Evolutionary conservation across 2,329 filamentous ascomycete species (phyloP).

Genomic region (Emergomyces orientalis): DNA sequence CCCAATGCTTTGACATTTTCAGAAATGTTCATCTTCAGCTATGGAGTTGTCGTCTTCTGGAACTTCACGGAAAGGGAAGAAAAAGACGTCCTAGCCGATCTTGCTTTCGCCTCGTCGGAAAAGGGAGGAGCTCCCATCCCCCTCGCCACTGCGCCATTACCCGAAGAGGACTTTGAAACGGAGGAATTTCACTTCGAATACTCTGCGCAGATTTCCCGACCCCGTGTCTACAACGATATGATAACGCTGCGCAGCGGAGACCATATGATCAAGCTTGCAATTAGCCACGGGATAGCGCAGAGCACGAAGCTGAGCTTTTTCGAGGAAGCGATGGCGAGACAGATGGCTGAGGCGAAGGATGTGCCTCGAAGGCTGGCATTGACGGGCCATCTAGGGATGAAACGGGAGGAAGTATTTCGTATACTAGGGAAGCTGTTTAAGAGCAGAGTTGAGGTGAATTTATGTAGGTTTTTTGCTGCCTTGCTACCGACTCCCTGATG

Average conservation of each 20-base stretch:
- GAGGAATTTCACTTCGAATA: conserved; percentile 99
- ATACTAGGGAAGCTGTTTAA: conserved; percentile 87
- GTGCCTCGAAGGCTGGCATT: conserved; percentile 82
- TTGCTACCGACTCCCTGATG: background rate
- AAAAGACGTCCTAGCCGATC: conserved; percentile 88
- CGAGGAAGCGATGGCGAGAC: conserved; percentile 89
- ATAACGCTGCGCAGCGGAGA: conserved; percentile 89
- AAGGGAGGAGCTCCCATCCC: conserved; percentile 38
- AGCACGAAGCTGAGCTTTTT: conserved; percentile 95
- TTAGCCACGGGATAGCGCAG: conserved; percentile 94
- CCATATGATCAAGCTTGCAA: conserved; percentile 98
- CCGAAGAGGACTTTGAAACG: conserved; percentile 88
- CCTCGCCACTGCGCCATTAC: conserved; percentile 67
- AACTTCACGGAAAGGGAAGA: conserved; percentile 96
- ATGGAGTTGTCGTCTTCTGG: conserved; percentile 97
- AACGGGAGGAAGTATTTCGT: conserved; percentile 79
- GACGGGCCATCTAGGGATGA: conserved; percentile 86
- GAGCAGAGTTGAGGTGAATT: conserved; percentile 89
- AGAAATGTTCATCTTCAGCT: conserved; percentile 95
- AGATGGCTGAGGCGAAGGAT: conserved; percentile 86
- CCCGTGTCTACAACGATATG: conserved; percentile 97
- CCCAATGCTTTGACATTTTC: conserved; percentile 70
- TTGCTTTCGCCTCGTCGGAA: conserved; percentile 62
- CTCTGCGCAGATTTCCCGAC: conserved; percentile 72
- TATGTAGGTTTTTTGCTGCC: conserved; percentile 58